A percentile compares a stretch with the other conserved stretches of the same genome.
These are phyloP conservation scores for Tricladium varicosporioides DNA, from an alignment of 2,329 filamentous ascomycete species.

Conservation along the genomic window DNA sequence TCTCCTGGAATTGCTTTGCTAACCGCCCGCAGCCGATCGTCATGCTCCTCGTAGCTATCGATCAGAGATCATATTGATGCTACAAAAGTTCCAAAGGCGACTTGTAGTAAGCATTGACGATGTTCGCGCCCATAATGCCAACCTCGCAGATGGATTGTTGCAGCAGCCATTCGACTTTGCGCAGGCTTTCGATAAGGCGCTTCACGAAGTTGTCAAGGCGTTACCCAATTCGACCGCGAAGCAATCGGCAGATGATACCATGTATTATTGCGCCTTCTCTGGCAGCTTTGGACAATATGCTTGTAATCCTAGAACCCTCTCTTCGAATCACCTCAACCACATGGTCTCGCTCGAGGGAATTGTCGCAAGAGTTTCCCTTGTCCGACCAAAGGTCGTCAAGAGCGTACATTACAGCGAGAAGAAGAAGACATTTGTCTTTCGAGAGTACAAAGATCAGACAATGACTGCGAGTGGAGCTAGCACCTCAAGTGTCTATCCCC, in stretches of 20 bases:
- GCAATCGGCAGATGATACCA: slow-evolving; percentile 73
- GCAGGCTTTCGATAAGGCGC: slow-evolving; percentile 82
- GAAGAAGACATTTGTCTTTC: slow-evolving; percentile 81
- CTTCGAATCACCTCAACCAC: slow-evolving; percentile 85
- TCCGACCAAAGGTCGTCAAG: slow-evolving; percentile 95
- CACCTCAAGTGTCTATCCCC: slow-evolving; percentile 89
- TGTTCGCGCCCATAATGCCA: slow-evolving; percentile 80
- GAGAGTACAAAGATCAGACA: slow-evolving; percentile 93
- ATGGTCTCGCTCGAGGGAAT: slow-evolving; percentile 99
- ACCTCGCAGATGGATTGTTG: slow-evolving; percentile 76
- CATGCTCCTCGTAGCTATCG: slow-evolving; percentile 64
- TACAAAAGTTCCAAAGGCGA: slow-evolving; percentile 64
- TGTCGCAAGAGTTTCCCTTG: slow-evolving; percentile 92
- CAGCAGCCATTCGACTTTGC: slow-evolving; percentile 85
- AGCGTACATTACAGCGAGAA: slow-evolving; percentile 95
- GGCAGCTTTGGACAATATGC: slow-evolving; percentile 94
- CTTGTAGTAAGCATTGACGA: slow-evolving; percentile 81
- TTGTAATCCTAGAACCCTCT: slow-evolving; percentile 90
- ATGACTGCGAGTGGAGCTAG: slow-evolving; percentile 87
- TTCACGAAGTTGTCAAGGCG: slow-evolving; percentile 84
- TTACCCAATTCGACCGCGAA: slow-evolving; percentile 72
- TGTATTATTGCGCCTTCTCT: slow-evolving; percentile 96
- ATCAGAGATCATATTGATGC: slow-evolving; percentile 79
- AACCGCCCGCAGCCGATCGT: slow-evolving; percentile 28
- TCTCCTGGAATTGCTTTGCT: slow-evolving; percentile 22